These are phyloP conservation scores for Candida quercuum DNA, from an alignment of 805 yeast genomes.

Conservation along the genomic window DNA sequence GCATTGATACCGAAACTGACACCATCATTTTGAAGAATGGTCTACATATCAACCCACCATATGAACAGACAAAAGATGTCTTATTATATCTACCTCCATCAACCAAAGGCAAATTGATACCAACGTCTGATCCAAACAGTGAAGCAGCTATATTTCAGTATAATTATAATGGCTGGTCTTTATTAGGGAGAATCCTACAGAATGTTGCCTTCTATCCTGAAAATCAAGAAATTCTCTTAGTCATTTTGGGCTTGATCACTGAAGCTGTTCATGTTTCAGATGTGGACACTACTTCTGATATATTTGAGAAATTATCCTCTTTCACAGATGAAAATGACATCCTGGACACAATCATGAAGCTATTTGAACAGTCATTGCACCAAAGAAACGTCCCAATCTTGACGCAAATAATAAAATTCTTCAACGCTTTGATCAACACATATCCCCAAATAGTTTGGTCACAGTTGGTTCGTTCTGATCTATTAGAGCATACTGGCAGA, in stretches of 20 bases:
- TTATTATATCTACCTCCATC: conserved; percentile 42
- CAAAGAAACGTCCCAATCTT: conserved; percentile 43
- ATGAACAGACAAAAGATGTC: conserved; percentile 41
- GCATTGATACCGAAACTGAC: conserved; percentile 43
- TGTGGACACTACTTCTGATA: conserved; percentile 34
- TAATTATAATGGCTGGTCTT: conserved; percentile 81
- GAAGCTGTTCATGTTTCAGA: conserved; percentile 38
- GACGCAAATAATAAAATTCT: conserved; percentile 41
- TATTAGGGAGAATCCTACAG: conserved; percentile 73
- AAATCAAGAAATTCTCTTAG: conserved; percentile 38
- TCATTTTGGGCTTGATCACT: conserved; percentile 47
- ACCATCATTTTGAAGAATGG: conserved; percentile 44
- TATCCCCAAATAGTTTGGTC: conserved; percentile 76
- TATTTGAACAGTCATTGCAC: conserved; percentile 66
- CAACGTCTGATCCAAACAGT: conserved; percentile 35
- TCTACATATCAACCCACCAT: conserved; percentile 51
- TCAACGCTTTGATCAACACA: conserved; percentile 41
- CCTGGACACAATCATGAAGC: conserved; percentile 53
- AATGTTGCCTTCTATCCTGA: conserved; percentile 35
- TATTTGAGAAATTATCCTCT: conserved; percentile 28
- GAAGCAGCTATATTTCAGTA: conserved; percentile 60
- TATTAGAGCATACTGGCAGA: conserved; percentile 55
- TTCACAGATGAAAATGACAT: conserved; percentile 55
- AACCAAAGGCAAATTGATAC: conserved; percentile 68
- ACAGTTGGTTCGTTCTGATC: conserved; percentile 58